Base-by-base conservation (phyloP, 768 basidiomycete genomes). In the Rhodotorula babjevae region DNA sequence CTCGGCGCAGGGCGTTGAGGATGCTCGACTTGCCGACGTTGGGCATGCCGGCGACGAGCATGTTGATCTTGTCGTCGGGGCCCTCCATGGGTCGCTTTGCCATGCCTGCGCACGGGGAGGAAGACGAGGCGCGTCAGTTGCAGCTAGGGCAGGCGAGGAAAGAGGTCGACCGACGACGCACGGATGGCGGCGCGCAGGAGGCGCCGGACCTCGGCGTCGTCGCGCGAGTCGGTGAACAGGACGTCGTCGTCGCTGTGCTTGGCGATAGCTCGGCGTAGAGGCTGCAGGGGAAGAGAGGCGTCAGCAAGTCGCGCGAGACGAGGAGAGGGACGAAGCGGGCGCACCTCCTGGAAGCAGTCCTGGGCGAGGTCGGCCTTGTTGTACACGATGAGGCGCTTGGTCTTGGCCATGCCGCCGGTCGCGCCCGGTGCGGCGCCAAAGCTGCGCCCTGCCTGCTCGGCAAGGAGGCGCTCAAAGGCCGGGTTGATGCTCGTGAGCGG, bases 21-120 rank as follows among this genome's bases (percentile, higher is more conserved):
- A 98, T 82, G 5, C 92, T 94, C 23, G 94, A 97, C 82, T 99
- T 98, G 55, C 95, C 95, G 60, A 97, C 93, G 80, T 98, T 98
- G 27, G 96, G 96, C 95, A 99, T 98, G 33, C 96, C 96, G 69
- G 96, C 89, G 33, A 98, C 92, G 5, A 97, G 85, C 14, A 97
- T 89, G 77, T 55, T 65, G 31, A 76, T 73, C 33, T 70, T 70
- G 62, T 76, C 72, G 42, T 71, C 72, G 21, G 69, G 66, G n/a
- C 69, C 69, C 19, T 73, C 69, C 19, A 73, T 67, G 8, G 69
- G 69, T 31, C 74, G 56, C 25, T 69, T 67, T 0, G 71, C 71
- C 11, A 76, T 59, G 1, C 60, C 74, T 73, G 65, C 5, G 29
- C n/a, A n/a, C n/a, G n/a, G n/a, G n/a, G n/a, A n/a, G n/a, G 25